Conservation (phyloP, 352 stramenopile species). For the Paralagenidium karlingii region DNA sequence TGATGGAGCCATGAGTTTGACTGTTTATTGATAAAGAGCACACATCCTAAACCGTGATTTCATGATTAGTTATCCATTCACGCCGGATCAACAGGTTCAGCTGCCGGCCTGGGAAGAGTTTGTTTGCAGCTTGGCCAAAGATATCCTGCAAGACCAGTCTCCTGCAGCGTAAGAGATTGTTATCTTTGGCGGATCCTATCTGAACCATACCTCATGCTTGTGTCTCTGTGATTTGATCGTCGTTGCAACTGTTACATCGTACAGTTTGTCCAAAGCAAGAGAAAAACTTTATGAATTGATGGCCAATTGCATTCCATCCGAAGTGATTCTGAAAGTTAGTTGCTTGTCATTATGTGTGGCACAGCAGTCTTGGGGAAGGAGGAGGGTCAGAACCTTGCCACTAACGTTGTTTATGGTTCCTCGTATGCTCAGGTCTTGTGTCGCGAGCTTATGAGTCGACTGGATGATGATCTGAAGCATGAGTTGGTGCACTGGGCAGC, state of each 20-base stretch:
- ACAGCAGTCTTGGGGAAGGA: neutral
- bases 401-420: too few relatives aligned
- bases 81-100: slow-evolving; percentile 65
- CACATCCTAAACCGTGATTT: neutral
- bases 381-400: neutral
- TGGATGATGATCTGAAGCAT: slow-evolving; percentile 95
- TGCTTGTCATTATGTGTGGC: slow-evolving; percentile 5
- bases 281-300: slow-evolving; percentile 98
- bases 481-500: slow-evolving; percentile 85
- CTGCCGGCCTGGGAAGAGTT: slow-evolving; percentile 96
- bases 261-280: slow-evolving; percentile 83
- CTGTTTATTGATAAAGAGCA: neutral
- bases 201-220: slow-evolving; percentile 1
- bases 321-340: slow-evolving; percentile 93
- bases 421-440: slow-evolving; percentile 32
- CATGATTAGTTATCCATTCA: slow-evolving; percentile 70
- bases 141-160: slow-evolving; percentile 93
- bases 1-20: neutral
- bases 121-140: slow-evolving; percentile 87
- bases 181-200: too few relatives aligned
- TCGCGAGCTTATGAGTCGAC: slow-evolving; percentile 86
- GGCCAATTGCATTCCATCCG: slow-evolving; percentile 96
- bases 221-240: neutral
- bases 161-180: slow-evolving; percentile 66
- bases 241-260: neutral